Conservation (phyloP, 768 basidiomycete genomes). For the Flagelloscypha sp. region DNA sequence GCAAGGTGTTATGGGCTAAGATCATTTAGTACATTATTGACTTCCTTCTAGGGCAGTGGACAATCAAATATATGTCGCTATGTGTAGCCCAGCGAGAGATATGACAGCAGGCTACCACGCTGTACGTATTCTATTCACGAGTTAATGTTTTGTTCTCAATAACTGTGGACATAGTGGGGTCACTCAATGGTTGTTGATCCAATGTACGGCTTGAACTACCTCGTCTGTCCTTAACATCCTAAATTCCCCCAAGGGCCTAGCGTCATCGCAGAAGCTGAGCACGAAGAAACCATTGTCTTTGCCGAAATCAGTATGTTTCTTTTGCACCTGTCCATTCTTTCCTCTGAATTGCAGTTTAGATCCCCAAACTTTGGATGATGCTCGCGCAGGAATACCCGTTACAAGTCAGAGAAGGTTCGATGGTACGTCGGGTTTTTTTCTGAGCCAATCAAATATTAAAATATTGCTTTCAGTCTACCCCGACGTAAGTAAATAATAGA, state of each 20-base stretch:
- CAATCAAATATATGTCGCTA: conserved; percentile 92
- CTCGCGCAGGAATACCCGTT: conserved; percentile 84
- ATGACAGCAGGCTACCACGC: conserved; percentile 80
- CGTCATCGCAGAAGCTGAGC: conserved; percentile 66
- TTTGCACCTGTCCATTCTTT: not conserved
- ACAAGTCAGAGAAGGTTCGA: conserved; percentile 87
- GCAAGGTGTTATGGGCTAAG: conserved; percentile 47
- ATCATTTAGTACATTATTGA: conserved; percentile 1
- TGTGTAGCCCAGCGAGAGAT: conserved; percentile 94
- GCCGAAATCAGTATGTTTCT: conserved; percentile 66
- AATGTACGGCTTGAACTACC: conserved; percentile 42
- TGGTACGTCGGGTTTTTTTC: too few species aligned
- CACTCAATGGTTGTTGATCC: conserved; percentile 91
- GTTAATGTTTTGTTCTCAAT: not conserved
- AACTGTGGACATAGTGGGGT: conserved; percentile 53
- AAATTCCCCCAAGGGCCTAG: conserved; percentile 46
- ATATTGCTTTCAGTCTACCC: too few species aligned
- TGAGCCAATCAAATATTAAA: too few species aligned
- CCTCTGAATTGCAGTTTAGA: conserved; percentile 11
- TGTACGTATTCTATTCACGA: conserved; percentile 32
- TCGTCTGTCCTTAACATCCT: conserved; percentile 3
- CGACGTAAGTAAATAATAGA: too few species aligned
- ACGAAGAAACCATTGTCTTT: conserved; percentile 73
- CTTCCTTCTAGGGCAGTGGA: conserved; percentile 70
- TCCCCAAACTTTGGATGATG: conserved; percentile 52